Evolutionary conservation across 2,329 filamentous ascomycete species (phyloP).

Genomic region (Fusarium sp.): DNA sequence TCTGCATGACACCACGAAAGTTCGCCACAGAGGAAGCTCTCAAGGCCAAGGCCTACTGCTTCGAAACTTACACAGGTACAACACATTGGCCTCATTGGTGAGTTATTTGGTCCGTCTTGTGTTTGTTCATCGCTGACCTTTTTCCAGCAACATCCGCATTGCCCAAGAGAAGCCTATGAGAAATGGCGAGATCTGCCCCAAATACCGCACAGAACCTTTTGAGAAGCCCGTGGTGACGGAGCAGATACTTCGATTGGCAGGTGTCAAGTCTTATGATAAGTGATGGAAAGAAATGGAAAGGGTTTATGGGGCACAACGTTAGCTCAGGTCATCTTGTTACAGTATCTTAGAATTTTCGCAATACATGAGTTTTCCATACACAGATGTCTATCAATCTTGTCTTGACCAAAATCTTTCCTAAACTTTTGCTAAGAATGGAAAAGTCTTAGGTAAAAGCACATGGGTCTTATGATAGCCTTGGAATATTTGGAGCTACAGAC

Average conservation of each 20-base stretch:
- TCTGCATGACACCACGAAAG: slow-evolving; percentile 19
- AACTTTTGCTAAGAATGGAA: neutral
- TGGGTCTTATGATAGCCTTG: too few relatives aligned
- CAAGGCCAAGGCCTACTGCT: neutral
- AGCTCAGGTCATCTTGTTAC: slow-evolving; percentile 1
- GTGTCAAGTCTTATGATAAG: slow-evolving; percentile 33
- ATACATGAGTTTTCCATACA: neutral
- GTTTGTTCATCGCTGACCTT: neutral
- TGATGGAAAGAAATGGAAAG: neutral
- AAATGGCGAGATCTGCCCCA: slow-evolving; percentile 32
- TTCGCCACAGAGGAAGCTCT: slow-evolving; percentile 22
- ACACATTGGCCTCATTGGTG: slow-evolving; percentile 21
- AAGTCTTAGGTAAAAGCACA: fast-evolving
- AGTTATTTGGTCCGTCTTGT: fast-evolving
- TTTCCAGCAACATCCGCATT: slow-evolving; percentile 23
- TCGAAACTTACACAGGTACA: neutral
- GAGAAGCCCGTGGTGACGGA: slow-evolving; percentile 36
- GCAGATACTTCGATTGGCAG: slow-evolving; percentile 28
- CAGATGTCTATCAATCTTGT: neutral
- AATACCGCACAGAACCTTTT: slow-evolving; percentile 38
- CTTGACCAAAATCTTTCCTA: neutral
- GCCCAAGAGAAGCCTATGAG: slow-evolving; percentile 39
- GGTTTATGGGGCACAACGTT: neutral
- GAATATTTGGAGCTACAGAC: neutral
- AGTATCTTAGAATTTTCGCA: neutral